phyloP scores from a whole-genome alignment of 2,329 filamentous ascomycete species.

The Cladophialophora exuberans region DNA sequence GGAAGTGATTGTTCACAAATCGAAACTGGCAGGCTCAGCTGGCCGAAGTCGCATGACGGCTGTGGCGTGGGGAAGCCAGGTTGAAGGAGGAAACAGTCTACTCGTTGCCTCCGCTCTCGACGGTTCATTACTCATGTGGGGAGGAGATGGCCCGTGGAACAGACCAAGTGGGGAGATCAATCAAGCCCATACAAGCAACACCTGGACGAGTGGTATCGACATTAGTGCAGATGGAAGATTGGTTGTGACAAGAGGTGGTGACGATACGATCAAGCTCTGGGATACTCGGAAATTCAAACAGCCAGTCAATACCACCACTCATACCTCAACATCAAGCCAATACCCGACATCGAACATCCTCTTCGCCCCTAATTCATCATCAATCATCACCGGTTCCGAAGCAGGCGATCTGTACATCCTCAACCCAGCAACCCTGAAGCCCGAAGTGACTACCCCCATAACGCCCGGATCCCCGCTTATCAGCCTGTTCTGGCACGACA shows the following conservation, averaged over 20 bases:
- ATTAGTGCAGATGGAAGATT: constrained; percentile 89
- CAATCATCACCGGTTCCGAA: constrained; percentile 85
- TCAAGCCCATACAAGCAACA: constrained; percentile 78
- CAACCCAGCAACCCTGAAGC: constrained; percentile 84
- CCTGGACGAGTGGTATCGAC: constrained; percentile 91
- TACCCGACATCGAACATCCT: constrained; percentile 85
- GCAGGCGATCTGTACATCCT: constrained; percentile 88
- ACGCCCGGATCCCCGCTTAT: constrained; percentile 83
- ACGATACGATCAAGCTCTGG: constrained; percentile 94
- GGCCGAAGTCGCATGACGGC: constrained; percentile 93
- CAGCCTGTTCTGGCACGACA: constrained; percentile 86
- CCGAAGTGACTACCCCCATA: constrained; percentile 86
- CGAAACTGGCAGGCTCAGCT: constrained; percentile 81
- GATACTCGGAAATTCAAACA: constrained; percentile 94
- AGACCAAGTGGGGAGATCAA: constrained; percentile 81
- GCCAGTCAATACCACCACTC: constrained; percentile 77
- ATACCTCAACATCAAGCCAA: constrained; percentile 79
- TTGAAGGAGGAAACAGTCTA: constrained; percentile 76
- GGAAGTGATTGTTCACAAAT: constrained; percentile 95
- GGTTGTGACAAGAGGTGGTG: constrained; percentile 86
- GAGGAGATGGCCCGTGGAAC: constrained; percentile 81
- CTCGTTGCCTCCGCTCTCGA: constrained; percentile 84
- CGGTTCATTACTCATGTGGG: constrained; percentile 89
- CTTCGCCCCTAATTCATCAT: constrained; percentile 82
- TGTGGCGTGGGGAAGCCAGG: constrained; percentile 78